Evolutionary conservation across 345 rosid genomes (phyloP).

Genomic region (Erysimum cheiranthoides): DNA sequence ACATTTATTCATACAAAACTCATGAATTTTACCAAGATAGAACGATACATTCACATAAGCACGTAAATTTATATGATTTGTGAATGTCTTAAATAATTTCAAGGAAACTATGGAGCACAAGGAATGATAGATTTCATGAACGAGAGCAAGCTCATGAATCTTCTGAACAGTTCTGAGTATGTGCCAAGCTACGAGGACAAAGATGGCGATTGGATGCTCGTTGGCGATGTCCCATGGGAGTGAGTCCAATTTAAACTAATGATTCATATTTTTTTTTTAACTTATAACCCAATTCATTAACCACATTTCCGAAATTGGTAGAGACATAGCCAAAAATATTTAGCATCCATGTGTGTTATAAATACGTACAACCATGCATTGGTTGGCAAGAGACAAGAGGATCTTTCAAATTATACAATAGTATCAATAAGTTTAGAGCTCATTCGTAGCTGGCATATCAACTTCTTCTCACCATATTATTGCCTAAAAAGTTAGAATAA

Average conservation of each 20-base stretch:
- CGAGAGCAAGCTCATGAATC: slow-evolving; percentile 91
- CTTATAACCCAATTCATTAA: slow-evolving; percentile 20
- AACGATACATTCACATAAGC: not conserved
- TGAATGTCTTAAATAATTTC: slow-evolving; percentile 33
- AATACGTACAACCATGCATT: slow-evolving; percentile 46
- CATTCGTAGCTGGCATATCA: slow-evolving; percentile 44
- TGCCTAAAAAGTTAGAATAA: slow-evolving; percentile 32
- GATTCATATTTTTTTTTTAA: not conserved
- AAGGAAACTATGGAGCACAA: slow-evolving; percentile 53
- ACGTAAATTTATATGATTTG: slow-evolving; percentile 35
- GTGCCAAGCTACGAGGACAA: slow-evolving; percentile 96
- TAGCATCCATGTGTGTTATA: slow-evolving; percentile 37
- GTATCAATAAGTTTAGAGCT: slow-evolving; percentile 34
- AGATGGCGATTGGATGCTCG: slow-evolving; percentile 99
- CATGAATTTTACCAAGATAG: not conserved
- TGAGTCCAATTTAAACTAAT: slow-evolving; percentile 53
- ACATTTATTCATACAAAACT: not conserved
- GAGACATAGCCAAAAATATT: slow-evolving; percentile 36
- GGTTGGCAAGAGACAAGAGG: slow-evolving; percentile 46
- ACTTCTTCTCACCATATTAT: slow-evolving; percentile 35
- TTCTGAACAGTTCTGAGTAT: slow-evolving; percentile 84
- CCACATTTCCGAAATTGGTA: slow-evolving; percentile 37
- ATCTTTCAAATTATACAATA: slow-evolving; percentile 34
- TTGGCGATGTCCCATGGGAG: slow-evolving; percentile 99
- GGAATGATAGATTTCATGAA: slow-evolving; percentile 99